Percentiles rank a stretch among this genome's conserved stretches.
phyloP scores from a whole-genome alignment of 495 filamentous ascomycete species.

The Saxispiralis lemnorum region DNA sequence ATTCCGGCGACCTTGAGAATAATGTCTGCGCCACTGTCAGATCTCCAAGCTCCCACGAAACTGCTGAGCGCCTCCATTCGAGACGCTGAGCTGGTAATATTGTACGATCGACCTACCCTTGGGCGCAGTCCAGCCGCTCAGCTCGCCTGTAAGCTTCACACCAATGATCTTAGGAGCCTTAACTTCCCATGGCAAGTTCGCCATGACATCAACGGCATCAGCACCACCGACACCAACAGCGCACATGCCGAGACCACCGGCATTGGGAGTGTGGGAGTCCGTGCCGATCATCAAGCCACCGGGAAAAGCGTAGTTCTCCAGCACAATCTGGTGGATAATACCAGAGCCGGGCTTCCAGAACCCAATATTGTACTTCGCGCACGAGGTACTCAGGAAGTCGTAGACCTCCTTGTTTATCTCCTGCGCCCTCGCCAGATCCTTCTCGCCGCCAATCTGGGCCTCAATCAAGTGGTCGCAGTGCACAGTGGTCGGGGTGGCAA shows the following conservation, averaged over 20 bases:
- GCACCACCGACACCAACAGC: slow-evolving; percentile 98
- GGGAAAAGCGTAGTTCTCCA: slow-evolving; percentile 98
- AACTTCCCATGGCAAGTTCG: slow-evolving; percentile 90
- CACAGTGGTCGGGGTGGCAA: slow-evolving; percentile 88
- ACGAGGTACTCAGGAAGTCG: slow-evolving; percentile 86
- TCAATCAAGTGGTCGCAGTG: slow-evolving; percentile 99
- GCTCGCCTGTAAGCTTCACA: slow-evolving; percentile 74
- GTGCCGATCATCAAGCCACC: slow-evolving; percentile 97
- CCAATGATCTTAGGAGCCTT: slow-evolving; percentile 97
- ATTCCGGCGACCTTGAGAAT: slow-evolving; percentile 97
- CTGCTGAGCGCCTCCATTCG: background rate
- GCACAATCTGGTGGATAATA: slow-evolving; percentile 97
- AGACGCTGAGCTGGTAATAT: too few relatives aligned
- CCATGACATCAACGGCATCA: slow-evolving; percentile 98
- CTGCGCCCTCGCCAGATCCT: slow-evolving; percentile 83
- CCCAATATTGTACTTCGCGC: slow-evolving; percentile 98
- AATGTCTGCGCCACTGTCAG: slow-evolving; percentile 43
- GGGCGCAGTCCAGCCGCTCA: slow-evolving; percentile 86
- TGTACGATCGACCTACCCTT: slow-evolving; percentile 40
- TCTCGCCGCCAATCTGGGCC: slow-evolving; percentile 80
- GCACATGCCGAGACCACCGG: slow-evolving; percentile 86
- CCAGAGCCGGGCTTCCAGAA: slow-evolving; percentile 98
- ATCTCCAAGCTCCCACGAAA: background rate
- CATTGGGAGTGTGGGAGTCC: slow-evolving; percentile 97
- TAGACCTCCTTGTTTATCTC: slow-evolving; percentile 99